Evolutionary conservation across 495 filamentous ascomycete genomes (phyloP).

Genomic region (Margaritispora aquatica): DNA sequence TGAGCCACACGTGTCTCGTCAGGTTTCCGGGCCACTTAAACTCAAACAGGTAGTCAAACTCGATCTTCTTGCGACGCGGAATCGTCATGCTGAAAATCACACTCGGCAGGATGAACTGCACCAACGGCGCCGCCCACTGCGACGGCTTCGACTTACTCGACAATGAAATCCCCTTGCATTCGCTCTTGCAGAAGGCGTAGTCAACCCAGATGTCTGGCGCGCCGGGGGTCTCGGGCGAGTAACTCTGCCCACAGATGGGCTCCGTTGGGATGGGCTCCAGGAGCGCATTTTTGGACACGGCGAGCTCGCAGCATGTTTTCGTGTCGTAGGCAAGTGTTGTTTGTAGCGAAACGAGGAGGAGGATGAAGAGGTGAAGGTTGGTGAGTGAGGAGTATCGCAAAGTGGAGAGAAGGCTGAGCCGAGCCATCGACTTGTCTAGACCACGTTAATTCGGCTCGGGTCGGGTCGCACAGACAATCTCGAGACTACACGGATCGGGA

Average conservation of each 20-base stretch:
- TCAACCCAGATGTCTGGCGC: conserved; percentile 3
- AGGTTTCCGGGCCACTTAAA: background rate
- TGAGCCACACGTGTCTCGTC: background rate
- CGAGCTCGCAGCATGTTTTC: conserved; percentile 7
- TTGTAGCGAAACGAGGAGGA: background rate
- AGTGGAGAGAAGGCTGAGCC: background rate
- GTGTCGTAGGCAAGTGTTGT: background rate
- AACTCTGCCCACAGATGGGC: conserved; percentile 9
- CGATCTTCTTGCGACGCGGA: conserved; percentile 21
- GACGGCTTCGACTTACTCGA: conserved; percentile 7
- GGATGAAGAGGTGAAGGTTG: too few species aligned
- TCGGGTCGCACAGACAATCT: background rate
- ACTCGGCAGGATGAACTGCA: conserved; percentile 24
- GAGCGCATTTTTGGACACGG: background rate
- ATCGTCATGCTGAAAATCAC: conserved; percentile 29
- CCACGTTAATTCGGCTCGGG: background rate
- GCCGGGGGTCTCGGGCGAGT: background rate
- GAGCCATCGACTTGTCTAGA: background rate
- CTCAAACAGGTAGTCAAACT: conserved; percentile 14
- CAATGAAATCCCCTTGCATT: conserved; percentile 18
- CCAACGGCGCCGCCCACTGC: conserved; percentile 17
- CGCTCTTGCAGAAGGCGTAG: conserved; percentile 10
- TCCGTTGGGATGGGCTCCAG: background rate
- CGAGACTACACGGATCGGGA: too few species aligned
- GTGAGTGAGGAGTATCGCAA: background rate